phyloP scores from a whole-genome alignment of 2,329 filamentous ascomycete species.

The Fusarium denticulatum region DNA sequence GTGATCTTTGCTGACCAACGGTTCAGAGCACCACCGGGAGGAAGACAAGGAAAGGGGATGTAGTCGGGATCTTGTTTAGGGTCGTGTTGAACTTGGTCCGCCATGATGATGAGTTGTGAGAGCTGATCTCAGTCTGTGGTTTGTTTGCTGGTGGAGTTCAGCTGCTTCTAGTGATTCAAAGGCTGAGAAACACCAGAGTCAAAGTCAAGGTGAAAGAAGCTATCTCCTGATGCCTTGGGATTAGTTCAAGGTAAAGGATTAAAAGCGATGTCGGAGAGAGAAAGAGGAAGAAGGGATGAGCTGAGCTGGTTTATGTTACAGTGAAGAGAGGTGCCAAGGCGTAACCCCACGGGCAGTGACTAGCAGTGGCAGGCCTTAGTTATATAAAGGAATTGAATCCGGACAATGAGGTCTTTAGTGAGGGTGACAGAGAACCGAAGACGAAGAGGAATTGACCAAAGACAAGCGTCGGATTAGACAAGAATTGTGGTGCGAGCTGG shows the following conservation, averaged over 20 bases:
- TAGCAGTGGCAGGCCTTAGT: background rate
- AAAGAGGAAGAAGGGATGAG: background rate
- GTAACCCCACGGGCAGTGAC: slow-evolving; percentile 1
- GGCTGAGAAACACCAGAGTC: background rate
- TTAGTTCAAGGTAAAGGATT: background rate
- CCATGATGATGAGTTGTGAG: slow-evolving; percentile 34
- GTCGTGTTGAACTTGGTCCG: slow-evolving; percentile 44
- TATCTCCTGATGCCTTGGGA: background rate
- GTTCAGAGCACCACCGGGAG: slow-evolving; percentile 72
- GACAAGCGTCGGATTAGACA: slow-evolving; percentile 19
- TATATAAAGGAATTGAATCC: slow-evolving; percentile 5
- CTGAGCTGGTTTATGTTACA: background rate
- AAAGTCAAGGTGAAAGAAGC: background rate
- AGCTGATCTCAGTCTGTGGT: background rate
- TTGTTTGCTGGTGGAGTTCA: background rate
- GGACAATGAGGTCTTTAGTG: slow-evolving; percentile 14
- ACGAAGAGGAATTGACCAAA: slow-evolving; percentile 12
- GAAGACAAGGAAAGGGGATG: slow-evolving; percentile 62
- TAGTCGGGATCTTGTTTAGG: slow-evolving; percentile 63
- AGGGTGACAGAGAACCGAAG: slow-evolving; percentile 22
- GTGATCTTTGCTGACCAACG: slow-evolving; percentile 87
- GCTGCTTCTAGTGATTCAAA: background rate
- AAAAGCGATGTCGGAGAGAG: slow-evolving; percentile 3
- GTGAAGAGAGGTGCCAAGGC: slow-evolving; percentile 7
- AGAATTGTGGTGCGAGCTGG: slow-evolving; percentile 28